Conservation (phyloP, 1,284 basidiomycete species). For the Boletus smithii region DNA sequence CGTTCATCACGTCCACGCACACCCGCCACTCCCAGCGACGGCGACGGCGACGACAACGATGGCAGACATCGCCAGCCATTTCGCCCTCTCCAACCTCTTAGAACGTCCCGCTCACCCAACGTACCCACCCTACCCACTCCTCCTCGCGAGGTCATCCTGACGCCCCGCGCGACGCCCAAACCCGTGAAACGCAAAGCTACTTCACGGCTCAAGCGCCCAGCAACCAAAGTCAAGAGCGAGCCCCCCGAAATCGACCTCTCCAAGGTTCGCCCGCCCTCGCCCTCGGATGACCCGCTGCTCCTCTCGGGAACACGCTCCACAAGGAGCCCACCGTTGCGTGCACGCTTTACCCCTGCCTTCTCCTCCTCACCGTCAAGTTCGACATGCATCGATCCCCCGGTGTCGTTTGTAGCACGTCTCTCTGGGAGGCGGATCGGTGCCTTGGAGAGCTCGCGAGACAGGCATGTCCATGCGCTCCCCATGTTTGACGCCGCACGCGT, state of each 20-base stretch:
- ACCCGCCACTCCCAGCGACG: conserved; percentile 8
- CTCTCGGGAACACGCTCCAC: conserved; percentile 41
- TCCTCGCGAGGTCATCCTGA: conserved; percentile 52
- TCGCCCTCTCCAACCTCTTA: conserved; percentile 19
- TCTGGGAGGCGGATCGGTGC: conserved; percentile 6
- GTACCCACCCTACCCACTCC: conserved; percentile 44
- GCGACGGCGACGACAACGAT: conserved; percentile 1
- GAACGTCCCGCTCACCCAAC: conserved; percentile 11
- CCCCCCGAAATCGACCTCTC: conserved; percentile 59
- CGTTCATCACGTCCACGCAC: conserved; percentile 2
- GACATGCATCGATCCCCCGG: neutral
- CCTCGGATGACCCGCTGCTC: conserved; percentile 68
- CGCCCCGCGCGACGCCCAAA: conserved; percentile 34
- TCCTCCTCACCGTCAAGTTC: conserved; percentile 24
- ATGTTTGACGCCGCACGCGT: conserved; percentile 31
- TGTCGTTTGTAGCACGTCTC: conserved; percentile 24
- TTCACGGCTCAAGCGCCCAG: conserved; percentile 21
- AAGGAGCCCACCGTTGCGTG: conserved; percentile 17
- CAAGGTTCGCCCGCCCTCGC: conserved; percentile 62
- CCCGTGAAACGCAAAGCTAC: conserved; percentile 38
- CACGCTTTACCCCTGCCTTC: conserved; percentile 27
- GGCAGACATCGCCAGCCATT: conserved; percentile 18
- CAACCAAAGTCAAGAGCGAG: conserved; percentile 52
- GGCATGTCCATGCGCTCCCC: conserved; percentile 22
- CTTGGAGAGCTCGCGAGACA: conserved; percentile 4